Base-by-base conservation (phyloP, 1,284 basidiomycete species). In the Irpex sp. region DNA sequence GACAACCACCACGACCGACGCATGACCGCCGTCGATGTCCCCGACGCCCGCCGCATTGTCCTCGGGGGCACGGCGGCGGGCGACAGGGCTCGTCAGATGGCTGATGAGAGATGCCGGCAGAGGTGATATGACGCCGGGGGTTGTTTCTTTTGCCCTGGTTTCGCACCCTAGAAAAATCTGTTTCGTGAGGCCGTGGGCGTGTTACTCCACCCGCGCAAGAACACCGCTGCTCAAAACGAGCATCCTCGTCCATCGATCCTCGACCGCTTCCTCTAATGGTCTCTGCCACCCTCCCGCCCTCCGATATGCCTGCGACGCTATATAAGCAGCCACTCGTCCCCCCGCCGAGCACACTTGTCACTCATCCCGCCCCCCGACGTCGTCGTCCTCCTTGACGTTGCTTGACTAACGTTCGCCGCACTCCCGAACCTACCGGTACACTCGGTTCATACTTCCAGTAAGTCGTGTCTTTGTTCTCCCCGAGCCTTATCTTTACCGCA, bases 101-200 rank as follows among this genome's bases (percentile, higher is more conserved):
- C 54, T 56, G 54, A 56, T 56, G 54, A 9, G n/a, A 7, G 15
- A 36, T 56, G 54, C 54, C 54, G 54, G 54, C 54, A 26, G 11
- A 56, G n/a, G 15, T 56, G 54, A 56, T 56, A 36, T 56, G 54
- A 52, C 51, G 51, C 51, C 51, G 51, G 51, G 51, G 51, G 51
- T 19, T 13, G 15, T 19, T 52, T 13, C 51, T 26, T 26, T 26
- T 26, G 26, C 26, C 26, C 26, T 26, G 26, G 26, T 31, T 56
- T 56, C 31, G 21, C 54, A 56, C 54, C 54, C 54, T 36, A 3
- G 54, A 56, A 56, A 56, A 56, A 56, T 31, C 51, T 19, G 15
- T n/a, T 9, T 19, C 51, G 11, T 19, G n/a, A n/a, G 51, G 15
- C 9, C 15, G 15, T 26, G 13, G 15, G 9, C 19, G n/a, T n/a